Evolutionary conservation across 2,329 filamentous ascomycete genomes (phyloP).

Genomic region (Fusarium humuli): DNA sequence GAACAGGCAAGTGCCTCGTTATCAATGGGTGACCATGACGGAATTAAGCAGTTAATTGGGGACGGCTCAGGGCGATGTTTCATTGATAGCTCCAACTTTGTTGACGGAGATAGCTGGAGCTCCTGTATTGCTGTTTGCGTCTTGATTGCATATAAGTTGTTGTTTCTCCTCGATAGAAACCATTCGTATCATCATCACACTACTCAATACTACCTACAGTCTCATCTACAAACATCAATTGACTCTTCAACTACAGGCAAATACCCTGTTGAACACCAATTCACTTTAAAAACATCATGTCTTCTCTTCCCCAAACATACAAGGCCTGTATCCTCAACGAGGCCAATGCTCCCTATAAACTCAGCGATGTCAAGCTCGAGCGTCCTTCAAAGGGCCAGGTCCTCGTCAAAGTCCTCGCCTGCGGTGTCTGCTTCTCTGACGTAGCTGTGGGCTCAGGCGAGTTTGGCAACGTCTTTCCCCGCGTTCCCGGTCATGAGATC

Average conservation of each 20-base stretch:
- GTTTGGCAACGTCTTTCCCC: conserved; percentile 68
- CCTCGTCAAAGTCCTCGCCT: conserved; percentile 77
- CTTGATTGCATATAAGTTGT: conserved; percentile 8
- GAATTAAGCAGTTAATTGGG: conserved; percentile 8
- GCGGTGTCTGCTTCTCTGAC: conserved; percentile 78
- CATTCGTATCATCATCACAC: neutral
- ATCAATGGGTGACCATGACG: neutral
- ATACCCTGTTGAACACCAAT: neutral
- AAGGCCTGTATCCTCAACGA: conserved; percentile 72
- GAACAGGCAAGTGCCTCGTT: neutral
- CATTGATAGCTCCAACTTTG: neutral
- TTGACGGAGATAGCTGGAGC: neutral
- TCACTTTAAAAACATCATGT: conserved; percentile 33
- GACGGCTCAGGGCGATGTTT: neutral
- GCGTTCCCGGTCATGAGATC: conserved; percentile 77
- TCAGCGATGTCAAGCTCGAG: conserved; percentile 70
- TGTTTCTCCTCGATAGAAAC: too few species aligned
- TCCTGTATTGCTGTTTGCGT: neutral
- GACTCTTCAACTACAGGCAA: neutral
- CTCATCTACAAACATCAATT: neutral
- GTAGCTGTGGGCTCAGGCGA: conserved; percentile 58
- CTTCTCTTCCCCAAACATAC: conserved; percentile 71
- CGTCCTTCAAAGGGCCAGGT: conserved; percentile 68
- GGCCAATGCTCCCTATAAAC: conserved; percentile 61
- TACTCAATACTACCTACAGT: neutral